Conservation (phyloP, 805 yeast species). For the Myxozyma monticola region DNA sequence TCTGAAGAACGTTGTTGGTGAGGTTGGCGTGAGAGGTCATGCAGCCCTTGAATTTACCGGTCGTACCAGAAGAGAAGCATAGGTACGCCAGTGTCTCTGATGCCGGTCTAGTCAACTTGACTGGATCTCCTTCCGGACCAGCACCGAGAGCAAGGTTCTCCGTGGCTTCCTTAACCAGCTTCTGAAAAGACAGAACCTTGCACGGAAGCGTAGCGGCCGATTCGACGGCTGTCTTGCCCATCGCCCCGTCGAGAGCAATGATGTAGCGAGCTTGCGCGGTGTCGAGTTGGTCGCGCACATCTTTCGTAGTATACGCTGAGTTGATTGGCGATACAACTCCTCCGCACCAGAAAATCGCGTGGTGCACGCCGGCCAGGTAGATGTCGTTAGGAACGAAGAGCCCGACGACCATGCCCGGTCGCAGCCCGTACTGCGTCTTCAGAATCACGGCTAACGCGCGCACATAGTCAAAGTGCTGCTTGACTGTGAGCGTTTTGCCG, state of each 20-base stretch:
- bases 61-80: constrained; percentile 38
- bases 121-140: constrained; percentile 13
- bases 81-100: constrained; percentile 33
- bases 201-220: too few species aligned
- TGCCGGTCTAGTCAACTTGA: constrained; percentile 9
- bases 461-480: constrained; percentile 9
- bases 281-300: constrained; percentile 15
- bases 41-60: constrained; percentile 78
- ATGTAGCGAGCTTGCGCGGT: constrained; percentile 9
- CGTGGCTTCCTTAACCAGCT: constrained; percentile 3
- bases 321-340: constrained; percentile 16
- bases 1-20: constrained; percentile 39
- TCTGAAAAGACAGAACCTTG: not conserved
- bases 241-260: constrained; percentile 10
- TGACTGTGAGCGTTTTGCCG: constrained; percentile 11
- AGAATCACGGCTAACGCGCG: constrained; percentile 21
- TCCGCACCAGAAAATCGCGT: constrained; percentile 22
- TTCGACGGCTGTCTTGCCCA: constrained; percentile 7
- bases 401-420: constrained; percentile 37
- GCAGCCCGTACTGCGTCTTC: constrained; percentile 27
- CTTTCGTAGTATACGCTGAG: constrained; percentile 7
- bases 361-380: constrained; percentile 36
- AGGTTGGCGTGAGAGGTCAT: constrained; percentile 60
- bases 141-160: constrained; percentile 1
- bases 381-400: constrained; percentile 37